Percentiles rank a stretch among this genome's conserved stretches.
These are phyloP conservation scores for Neurospora crassa DNA, from an alignment of 2,329 filamentous ascomycete species.

Conservation along the genomic window DNA sequence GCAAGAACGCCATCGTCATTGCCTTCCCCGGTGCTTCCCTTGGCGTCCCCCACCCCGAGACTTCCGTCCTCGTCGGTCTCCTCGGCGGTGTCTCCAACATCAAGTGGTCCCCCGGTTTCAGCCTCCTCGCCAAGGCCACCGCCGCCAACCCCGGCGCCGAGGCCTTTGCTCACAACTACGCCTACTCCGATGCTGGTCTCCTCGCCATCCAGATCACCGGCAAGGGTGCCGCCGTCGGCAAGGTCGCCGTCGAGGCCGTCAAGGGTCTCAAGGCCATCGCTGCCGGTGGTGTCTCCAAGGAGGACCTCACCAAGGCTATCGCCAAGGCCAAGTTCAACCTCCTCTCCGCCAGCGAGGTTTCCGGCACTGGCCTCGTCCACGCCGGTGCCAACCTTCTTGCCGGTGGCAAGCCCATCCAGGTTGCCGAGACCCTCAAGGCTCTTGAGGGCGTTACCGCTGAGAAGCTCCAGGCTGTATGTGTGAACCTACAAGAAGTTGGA, in stretches of 20 bases:
- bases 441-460: slow-evolving; percentile 76
- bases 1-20: slow-evolving; percentile 76
- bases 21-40: slow-evolving; percentile 87
- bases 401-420: slow-evolving; percentile 73
- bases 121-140: slow-evolving; percentile 72
- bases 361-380: slow-evolving; percentile 67
- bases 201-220: slow-evolving; percentile 76
- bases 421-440: slow-evolving; percentile 67
- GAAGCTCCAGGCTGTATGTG: slow-evolving; percentile 72
- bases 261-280: slow-evolving; percentile 76
- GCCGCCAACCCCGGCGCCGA: slow-evolving; percentile 55
- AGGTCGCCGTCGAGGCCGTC: slow-evolving; percentile 66
- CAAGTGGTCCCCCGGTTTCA: slow-evolving; percentile 95
- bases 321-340: slow-evolving; percentile 90
- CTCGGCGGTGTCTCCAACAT: slow-evolving; percentile 85
- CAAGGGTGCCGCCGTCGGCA: slow-evolving; percentile 59
- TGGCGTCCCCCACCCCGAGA: slow-evolving; percentile 77
- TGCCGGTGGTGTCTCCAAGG: slow-evolving; percentile 64
- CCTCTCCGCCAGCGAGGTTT: slow-evolving; percentile 70
- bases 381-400: slow-evolving; percentile 79
- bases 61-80: slow-evolving; percentile 76
- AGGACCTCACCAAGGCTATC: slow-evolving; percentile 85
- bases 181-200: slow-evolving; percentile 92
- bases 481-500: not conserved
- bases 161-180: slow-evolving; percentile 65